Evolutionary conservation across 176 grass and related monocot species (phyloP).

Genomic region (Triticum timopheevii): DNA sequence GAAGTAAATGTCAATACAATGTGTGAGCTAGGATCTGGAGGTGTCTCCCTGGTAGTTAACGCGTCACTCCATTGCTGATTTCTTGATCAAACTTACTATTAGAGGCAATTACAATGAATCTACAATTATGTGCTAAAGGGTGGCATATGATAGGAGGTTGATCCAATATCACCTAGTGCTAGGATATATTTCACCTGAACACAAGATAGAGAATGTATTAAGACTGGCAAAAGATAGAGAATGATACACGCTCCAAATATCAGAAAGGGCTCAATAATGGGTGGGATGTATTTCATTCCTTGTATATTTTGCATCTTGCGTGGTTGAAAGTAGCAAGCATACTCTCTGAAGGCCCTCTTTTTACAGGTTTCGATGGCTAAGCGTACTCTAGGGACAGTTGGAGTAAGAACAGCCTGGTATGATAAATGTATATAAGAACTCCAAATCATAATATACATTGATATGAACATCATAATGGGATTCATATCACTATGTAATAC

Average conservation of each 20-base stretch:
- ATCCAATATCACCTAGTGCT: not conserved
- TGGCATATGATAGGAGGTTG: not conserved
- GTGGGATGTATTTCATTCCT: not conserved
- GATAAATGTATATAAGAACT: constrained; percentile 25
- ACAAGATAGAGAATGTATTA: not conserved
- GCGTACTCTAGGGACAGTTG: constrained; percentile 79
- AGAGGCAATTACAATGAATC: not conserved
- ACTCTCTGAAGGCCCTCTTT: constrained; percentile 19
- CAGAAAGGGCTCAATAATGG: not conserved
- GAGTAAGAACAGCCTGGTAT: constrained; percentile 89
- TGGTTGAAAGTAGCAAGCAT: not conserved
- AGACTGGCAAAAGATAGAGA: constrained; percentile 10
- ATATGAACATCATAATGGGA: not conserved
- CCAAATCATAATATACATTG: not conserved
- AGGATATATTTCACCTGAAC: not conserved
- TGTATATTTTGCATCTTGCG: not conserved
- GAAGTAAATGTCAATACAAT: constrained; percentile 99
- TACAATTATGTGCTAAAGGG: not conserved
- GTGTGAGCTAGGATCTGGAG: constrained; percentile 95
- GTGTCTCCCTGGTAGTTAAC: constrained; percentile 83
- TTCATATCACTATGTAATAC: not conserved
- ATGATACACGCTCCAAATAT: not conserved
- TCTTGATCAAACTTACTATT: not conserved
- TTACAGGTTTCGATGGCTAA: constrained; percentile 90
- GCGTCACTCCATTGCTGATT: not conserved